Percentiles rank a stretch among this genome's conserved stretches.
phyloP scores from a whole-genome alignment of 2,329 filamentous ascomycete species.

The Pseudogymnoascus sp. region DNA sequence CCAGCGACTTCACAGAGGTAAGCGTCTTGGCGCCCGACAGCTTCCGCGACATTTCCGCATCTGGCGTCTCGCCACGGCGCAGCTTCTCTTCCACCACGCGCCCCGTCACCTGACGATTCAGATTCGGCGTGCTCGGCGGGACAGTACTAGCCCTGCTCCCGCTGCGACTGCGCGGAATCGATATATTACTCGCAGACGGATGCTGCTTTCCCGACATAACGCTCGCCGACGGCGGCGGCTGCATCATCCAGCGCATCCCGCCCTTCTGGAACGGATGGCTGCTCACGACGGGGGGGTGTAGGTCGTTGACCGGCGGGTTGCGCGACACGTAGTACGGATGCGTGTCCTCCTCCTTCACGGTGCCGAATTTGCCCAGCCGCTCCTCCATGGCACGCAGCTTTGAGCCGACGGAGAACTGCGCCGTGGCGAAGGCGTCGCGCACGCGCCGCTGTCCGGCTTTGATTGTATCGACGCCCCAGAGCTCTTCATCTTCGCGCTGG shows the following conservation, averaged over 20 bases:
- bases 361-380: slow-evolving; percentile 30
- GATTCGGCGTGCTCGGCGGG: neutral
- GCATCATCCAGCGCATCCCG: slow-evolving; percentile 83
- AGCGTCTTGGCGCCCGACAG: neutral
- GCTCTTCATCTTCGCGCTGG: slow-evolving; percentile 78
- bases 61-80: slow-evolving; percentile 23
- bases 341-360: slow-evolving; percentile 30
- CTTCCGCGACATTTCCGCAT: slow-evolving; percentile 15
- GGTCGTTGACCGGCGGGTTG: slow-evolving; percentile 74
- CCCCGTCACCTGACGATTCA: slow-evolving; percentile 26
- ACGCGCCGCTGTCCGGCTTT: slow-evolving; percentile 41
- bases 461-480: slow-evolving; percentile 56
- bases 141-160: slow-evolving; percentile 23
- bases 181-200: slow-evolving; percentile 55
- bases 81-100: slow-evolving; percentile 25
- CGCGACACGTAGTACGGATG: slow-evolving; percentile 27
- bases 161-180: slow-evolving; percentile 37
- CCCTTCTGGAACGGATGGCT: slow-evolving; percentile 61
- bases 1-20: neutral
- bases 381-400: slow-evolving; percentile 49
- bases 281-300: slow-evolving; percentile 77
- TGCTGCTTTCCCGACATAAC: slow-evolving; percentile 83
- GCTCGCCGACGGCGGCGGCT: slow-evolving; percentile 81
- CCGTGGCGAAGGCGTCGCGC: slow-evolving; percentile 31
- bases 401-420: slow-evolving; percentile 40